Conservation (phyloP, 176 grass and related monocot genomes). For the Zea mays region Zm-B73-REFERENCE-NAM-5.0 NC_050101.1:134432501-134433000, state of each 20-base stretch:
- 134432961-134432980: not conserved
- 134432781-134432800: not conserved
- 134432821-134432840: not conserved
- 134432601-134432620: constrained; percentile 23
- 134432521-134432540: constrained; percentile 11
- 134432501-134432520: constrained; percentile 5
- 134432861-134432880: not conserved
- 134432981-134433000: not conserved
- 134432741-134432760: constrained; percentile 15
- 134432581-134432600: constrained; percentile 21
- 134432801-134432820: constrained; percentile 6
- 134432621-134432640: constrained; percentile 22
- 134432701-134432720: constrained; percentile 30
- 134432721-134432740: constrained; percentile 9
- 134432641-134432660: constrained; percentile 26
- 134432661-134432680: constrained; percentile 3
- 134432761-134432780: constrained; percentile 3
- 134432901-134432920: constrained; percentile 25
- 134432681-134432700: constrained; percentile 22
- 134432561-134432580: constrained; percentile 25
- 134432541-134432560: constrained; percentile 14
- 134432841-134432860: constrained; percentile 12
- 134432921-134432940: not conserved
- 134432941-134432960: not conserved
- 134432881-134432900: not conserved